A percentile compares a stretch with the other conserved stretches of the same genome.
phyloP scores from a whole-genome alignment of 2,329 filamentous ascomycete species.

The Fragosphaeria purpurea region DNA sequence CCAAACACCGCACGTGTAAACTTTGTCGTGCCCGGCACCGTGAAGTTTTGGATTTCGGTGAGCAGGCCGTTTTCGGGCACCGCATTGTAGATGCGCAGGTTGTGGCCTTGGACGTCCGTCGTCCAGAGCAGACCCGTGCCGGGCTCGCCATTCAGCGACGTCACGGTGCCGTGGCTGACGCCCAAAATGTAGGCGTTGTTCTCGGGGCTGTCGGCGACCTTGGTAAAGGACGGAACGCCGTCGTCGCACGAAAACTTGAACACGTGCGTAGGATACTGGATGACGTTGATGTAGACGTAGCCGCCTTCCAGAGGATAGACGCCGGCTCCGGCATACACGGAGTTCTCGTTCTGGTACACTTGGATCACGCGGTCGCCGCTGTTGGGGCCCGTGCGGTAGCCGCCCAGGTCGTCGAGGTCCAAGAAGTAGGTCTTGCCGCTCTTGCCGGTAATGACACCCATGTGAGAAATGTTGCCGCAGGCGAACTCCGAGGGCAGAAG shows the following conservation, averaged over 20 bases:
- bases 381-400: constrained; percentile 35
- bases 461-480: constrained; percentile 32
- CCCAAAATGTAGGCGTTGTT: constrained; percentile 44
- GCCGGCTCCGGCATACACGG: constrained; percentile 37
- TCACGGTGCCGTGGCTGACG: constrained; percentile 46
- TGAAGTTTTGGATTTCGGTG: constrained; percentile 39
- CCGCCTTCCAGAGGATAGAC: constrained; percentile 36
- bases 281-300: constrained; percentile 41
- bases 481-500: constrained; percentile 33
- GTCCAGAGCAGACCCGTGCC: constrained; percentile 49
- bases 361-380: constrained; percentile 33
- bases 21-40: constrained; percentile 41
- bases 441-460: constrained; percentile 39
- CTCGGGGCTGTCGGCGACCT: constrained; percentile 38
- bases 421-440: constrained; percentile 40
- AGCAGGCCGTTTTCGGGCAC: constrained; percentile 43
- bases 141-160: constrained; percentile 40
- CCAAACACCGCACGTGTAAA: constrained; percentile 50
- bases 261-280: constrained; percentile 43
- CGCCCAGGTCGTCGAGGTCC: constrained; percentile 37
- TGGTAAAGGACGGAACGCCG: constrained; percentile 42
- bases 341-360: constrained; percentile 35
- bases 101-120: constrained; percentile 42
- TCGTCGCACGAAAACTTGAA: constrained; percentile 47
- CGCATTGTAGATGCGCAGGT: constrained; percentile 79